These are phyloP conservation scores for Lonicera japonica DNA, from an alignment of 129 eudicot genomes.

Conservation along the genomic window DNA sequence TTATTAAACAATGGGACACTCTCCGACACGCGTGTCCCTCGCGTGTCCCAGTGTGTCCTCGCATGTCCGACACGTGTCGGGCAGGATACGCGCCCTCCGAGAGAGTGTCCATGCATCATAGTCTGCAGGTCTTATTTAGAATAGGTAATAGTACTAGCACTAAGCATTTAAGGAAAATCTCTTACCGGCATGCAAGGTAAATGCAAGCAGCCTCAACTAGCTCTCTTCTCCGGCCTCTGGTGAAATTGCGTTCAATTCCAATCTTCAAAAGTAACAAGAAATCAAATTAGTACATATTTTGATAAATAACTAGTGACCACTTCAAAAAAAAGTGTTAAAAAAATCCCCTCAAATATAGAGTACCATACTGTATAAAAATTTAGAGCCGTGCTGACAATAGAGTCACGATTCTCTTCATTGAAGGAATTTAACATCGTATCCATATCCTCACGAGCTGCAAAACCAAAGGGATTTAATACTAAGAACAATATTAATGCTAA, in stretches of 20 bases:
- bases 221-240: constrained; percentile 19
- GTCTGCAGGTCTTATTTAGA: no score
- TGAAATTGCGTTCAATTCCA: constrained; percentile 22
- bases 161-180: neutral
- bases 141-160: neutral
- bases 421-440: constrained; percentile 16
- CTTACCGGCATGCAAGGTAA: constrained; percentile 30
- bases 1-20: no score
- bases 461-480: neutral
- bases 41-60: no score
- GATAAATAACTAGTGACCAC: neutral
- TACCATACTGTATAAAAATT: constrained; percentile 30
- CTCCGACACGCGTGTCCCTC: no score
- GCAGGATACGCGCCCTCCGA: no score
- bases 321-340: neutral
- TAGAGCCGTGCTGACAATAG: constrained; percentile 26
- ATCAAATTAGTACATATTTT: neutral
- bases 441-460: constrained; percentile 33
- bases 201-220: constrained; percentile 27
- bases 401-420: constrained; percentile 29
- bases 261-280: constrained; percentile 14
- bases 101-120: no score
- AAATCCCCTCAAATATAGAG: no score
- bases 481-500: neutral
- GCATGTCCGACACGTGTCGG: no score